Evolutionary conservation across 306 rosid genomes (phyloP), one percentile per base, ranked within the genome.

Genomic region (Arachis hypogaea): DNA sequence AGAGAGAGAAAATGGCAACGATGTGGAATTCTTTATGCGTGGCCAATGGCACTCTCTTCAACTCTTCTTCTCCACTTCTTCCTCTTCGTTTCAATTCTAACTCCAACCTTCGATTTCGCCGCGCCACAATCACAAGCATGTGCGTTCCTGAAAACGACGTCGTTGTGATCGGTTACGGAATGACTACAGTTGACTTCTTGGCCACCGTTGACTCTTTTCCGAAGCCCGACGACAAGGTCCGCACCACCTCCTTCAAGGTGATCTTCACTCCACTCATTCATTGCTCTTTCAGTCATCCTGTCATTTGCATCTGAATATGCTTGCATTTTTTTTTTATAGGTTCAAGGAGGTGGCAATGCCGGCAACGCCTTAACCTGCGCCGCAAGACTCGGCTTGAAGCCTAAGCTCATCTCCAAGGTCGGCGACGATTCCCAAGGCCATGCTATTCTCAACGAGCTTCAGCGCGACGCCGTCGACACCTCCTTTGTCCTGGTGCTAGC

Each of bases 271-370:
- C 18, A 12, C 7, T 61, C 9, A 40, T 38, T 40, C 33, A 33
- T 33, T 33, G 3, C 38, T 33, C 38, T 33, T 33, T 33, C 38
- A 33, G 38, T 33, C 2, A 33, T 33, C 4, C 38, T 33, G 38
- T 4, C 38, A 3, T 33, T 33, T 33, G 5, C 11, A 61, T 5
- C 12, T 59, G 45, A 6, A 46, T 46, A 11, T 11, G 14, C 67
- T 14, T 41, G 67, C 7, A 0, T 1, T 22, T 14, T 14, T n/a
- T n/a, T 40, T 62, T 74, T 66, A 44, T 77, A 90, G 96, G 91
- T 94, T 75, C 85, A 89, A 85, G 98, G 97, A 73, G 98, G 98
- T 65, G 98, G 98, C 30, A 94, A 91, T 77, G 94, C 84, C 1
- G 94, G 90, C 50, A 91, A 94, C 79, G 93, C 97, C 62, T 76